Percentiles rank a stretch among this genome's conserved stretches.
Evolutionary conservation across 2,329 filamentous ascomycete species (phyloP).

Genomic region (Gnomoniopsis sp.): DNA sequence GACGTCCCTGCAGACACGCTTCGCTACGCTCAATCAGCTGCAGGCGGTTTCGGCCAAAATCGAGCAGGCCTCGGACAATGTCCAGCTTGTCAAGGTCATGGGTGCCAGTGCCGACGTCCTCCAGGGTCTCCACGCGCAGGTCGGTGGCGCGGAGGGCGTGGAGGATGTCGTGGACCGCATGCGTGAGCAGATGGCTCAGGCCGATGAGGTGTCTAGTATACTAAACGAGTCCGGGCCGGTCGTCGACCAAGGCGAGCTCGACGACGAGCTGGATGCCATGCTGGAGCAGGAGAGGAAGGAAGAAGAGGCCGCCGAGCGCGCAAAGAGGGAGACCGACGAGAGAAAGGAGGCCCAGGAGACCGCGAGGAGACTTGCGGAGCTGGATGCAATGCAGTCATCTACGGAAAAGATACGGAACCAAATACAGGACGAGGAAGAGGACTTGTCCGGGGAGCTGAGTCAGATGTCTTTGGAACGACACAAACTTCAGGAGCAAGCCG

Average conservation of each 20-base stretch:
- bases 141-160: slow-evolving; percentile 73
- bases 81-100: slow-evolving; percentile 81
- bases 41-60: slow-evolving; percentile 82
- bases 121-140: slow-evolving; percentile 67
- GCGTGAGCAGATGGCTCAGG: slow-evolving; percentile 74
- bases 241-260: slow-evolving; percentile 79
- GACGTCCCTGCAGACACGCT: slow-evolving; percentile 65
- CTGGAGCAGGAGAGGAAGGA: slow-evolving; percentile 59
- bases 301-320: slow-evolving; percentile 48
- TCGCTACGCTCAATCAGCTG: slow-evolving; percentile 72
- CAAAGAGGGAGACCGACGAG: slow-evolving; percentile 41
- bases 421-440: slow-evolving; percentile 27
- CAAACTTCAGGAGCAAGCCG: slow-evolving; percentile 19
- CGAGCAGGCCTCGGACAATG: slow-evolving; percentile 79
- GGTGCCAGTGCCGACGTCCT: slow-evolving; percentile 72
- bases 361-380: slow-evolving; percentile 43
- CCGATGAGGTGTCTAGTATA: slow-evolving; percentile 77
- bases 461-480: slow-evolving; percentile 35
- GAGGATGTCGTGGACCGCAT: slow-evolving; percentile 72
- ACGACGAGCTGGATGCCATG: slow-evolving; percentile 80
- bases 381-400: slow-evolving; percentile 37
- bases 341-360: slow-evolving; percentile 30
- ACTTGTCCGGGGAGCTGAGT: slow-evolving; percentile 33
- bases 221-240: slow-evolving; percentile 60
- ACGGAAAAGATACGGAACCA: slow-evolving; percentile 32